Percentiles rank a stretch among this genome's conserved stretches.
Evolutionary conservation across 1,284 basidiomycete species (phyloP).

Genomic region (Sanghuangporus sanghuang): DNA sequence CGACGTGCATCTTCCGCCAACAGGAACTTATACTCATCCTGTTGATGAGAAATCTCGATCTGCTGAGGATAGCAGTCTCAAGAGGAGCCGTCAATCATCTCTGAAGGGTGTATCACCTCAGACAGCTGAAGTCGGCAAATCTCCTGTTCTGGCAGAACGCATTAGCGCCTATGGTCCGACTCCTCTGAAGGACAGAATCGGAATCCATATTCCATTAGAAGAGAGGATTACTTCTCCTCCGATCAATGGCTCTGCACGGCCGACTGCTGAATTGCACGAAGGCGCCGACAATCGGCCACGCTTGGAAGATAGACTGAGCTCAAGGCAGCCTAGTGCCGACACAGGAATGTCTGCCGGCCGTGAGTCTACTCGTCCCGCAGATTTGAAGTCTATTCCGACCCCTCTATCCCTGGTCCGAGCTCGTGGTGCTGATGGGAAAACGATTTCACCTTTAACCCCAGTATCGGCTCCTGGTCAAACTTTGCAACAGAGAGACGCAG

Average conservation of each 20-base stretch:
- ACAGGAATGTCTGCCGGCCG: not conserved
- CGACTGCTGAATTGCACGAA: conserved; percentile 7
- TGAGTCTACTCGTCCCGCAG: not conserved
- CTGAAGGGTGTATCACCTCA: not conserved
- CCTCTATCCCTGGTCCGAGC: not conserved
- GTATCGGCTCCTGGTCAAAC: not conserved
- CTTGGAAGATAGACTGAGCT: conserved; percentile 7
- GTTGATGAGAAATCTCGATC: conserved; percentile 1
- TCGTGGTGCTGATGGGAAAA: conserved; percentile 6
- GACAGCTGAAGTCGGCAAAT: not conserved
- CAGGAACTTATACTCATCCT: conserved; percentile 2
- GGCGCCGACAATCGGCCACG: conserved; percentile 8
- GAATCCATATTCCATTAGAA: conserved; percentile 13
- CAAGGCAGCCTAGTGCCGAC: not conserved
- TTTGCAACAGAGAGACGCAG: not conserved
- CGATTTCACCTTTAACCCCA: not conserved
- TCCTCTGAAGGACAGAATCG: conserved; percentile 10
- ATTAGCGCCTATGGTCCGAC: conserved; percentile 1
- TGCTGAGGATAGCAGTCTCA: not conserved
- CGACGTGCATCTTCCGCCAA: not conserved
- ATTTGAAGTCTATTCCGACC: not conserved
- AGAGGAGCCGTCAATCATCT: not conserved
- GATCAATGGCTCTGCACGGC: not conserved
- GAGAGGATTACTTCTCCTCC: conserved; percentile 15
- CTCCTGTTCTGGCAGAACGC: conserved; percentile 10